Evolutionary conservation across 2,329 filamentous ascomycete species (phyloP), one percentile per base, ranked within the genome.

Genomic region (Cercospora sp.): DNA sequence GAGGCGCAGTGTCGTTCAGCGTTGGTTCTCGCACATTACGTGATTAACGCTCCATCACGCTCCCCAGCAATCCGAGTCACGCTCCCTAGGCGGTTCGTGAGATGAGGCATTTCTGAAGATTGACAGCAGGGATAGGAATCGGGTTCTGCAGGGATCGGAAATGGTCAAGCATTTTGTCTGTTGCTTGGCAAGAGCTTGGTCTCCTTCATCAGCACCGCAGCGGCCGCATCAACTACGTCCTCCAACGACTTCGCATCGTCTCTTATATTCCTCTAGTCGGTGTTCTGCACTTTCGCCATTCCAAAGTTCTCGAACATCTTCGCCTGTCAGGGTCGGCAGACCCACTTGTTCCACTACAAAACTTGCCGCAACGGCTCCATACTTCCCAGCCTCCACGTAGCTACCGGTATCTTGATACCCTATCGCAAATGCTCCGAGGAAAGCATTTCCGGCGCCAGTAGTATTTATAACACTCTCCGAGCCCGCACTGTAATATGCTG

Each of bases 251-350:
- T 40, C n/a, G 20, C 62, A 64, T 58, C 63, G 36, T 18, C 20
- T 23, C 40, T 9, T 42, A 23, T 68, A 68, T 31, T 59, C 63
- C n/a, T 60, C 74, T 60, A 84, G 70, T 68, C 83, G 79, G 51
- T 82, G 77, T 65, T 75, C 69, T 48, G 82, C 81, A 45, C 71
- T 72, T 26, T 78, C 78, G 20, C 79, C 80, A 68, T 85, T 85
- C 84, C 84, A 85, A 18, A 73, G 75, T 74, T 85, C 84, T 3
- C 75, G 75, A 13, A 78, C 67, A 36, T 65, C 51, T 60, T 66
- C 69, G 9, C 75, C 72, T 60, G 75, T 75, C 61, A 92, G 75
- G 0, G 78, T 77, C 12, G 74, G 73, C 9, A 73, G 18, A 8
- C 75, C 75, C 3, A 74, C 68, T 30, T 72, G 72, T 55, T 76